Base-by-base conservation (phyloP, 2,329 filamentous ascomycete species). In the Teratosphaeria epicoccoides region DNA sequence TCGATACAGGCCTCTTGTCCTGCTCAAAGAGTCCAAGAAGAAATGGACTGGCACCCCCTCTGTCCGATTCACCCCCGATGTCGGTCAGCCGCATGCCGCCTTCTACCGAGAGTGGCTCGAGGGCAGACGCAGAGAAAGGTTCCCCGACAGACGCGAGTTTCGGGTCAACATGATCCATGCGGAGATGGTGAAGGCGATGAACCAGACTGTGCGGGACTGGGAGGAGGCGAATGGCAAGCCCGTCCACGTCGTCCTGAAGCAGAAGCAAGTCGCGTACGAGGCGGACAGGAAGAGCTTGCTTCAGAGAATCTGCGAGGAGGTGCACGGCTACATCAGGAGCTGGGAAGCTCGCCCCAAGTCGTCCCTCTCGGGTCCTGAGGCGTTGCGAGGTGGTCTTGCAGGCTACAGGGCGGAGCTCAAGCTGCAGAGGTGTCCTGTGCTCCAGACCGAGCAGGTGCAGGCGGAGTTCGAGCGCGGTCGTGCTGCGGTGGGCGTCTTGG, bases 1-100 rank as follows among this genome's bases (percentile, higher is more conserved):
- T n/a, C 51, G 47, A 24, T 48, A 50, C 29, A 43, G 53, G 5
- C 25, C 54, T 4, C 23, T 61, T 11, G 20, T 49, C 10, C 29
- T 10, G 1, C 53, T 52, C 20, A 12, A 26, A 0, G 29, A 52
- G 1, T 58, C 50, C 47, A 3, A 24, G 25, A 17, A 47, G 23
- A n/a, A 24, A 6, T 47, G 29, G 29, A 12, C 29, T 12, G 29
- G 12, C n/a, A n/a, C n/a, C n/a, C n/a, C n/a, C n/a, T n/a, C n/a
- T n/a, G n/a, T n/a, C n/a, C n/a, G n/a, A n/a, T n/a, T n/a, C n/a
- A n/a, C n/a, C n/a, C n/a, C n/a, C n/a, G n/a, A n/a, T n/a, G n/a
- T n/a, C n/a, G n/a, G n/a, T n/a, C n/a, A n/a, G n/a, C n/a, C n/a
- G n/a, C n/a, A n/a, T n/a, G n/a, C n/a, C n/a, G n/a, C n/a, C n/a